Evolutionary conservation across 345 rosid species (phyloP), one percentile per base, ranked within the genome.

Genomic region (Brassica cretica): DNA sequence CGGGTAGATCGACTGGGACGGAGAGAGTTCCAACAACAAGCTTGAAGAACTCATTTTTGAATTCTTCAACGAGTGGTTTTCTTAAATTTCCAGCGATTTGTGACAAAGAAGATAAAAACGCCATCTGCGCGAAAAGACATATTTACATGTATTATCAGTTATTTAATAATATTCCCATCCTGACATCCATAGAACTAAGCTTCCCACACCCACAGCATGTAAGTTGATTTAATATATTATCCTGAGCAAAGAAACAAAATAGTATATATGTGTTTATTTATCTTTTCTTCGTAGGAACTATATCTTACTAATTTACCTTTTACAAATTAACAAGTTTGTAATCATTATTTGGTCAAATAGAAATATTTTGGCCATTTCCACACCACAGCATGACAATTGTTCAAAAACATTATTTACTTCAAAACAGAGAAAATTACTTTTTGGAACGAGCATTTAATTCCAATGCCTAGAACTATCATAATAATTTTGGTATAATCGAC

Each of bases 1-100:
- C 94, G 0, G 97, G 97, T 24, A 92, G 81, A 78, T 89, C 82
- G 10, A 90, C 86, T 1, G 97, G 97, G 74, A 94, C 78, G 3
- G 98, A 92, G 30, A 94, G 30, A 10, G 98, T 87, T 55, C 98
- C 98, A n/a, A 86, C 37, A 14, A 86, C 86, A 41, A 94, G 85
- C 84, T 89, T 88, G 80, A 86, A 87, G 71, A 90, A 92, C 76
- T 84, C 96, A 33, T 71, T 81, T 83, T 77, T 87, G 79, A 90
- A 90, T 44, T 75, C 80, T 64, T 72, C 73, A 39, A 73, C 71
- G 0, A 83, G 46, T 51, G 83, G 56, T 29, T 80, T 72, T 5
- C 87, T 84, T 81, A 86, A 90, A 24, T 71, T 51, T 5, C 80
- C 90, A 6, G 83, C 84, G 21, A 89, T 87, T 76, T 82, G 93